A percentile compares a stretch with the other conserved stretches of the same genome.
phyloP scores from a whole-genome alignment of 1,284 basidiomycete species.

The Ustilago crameri region DNA sequence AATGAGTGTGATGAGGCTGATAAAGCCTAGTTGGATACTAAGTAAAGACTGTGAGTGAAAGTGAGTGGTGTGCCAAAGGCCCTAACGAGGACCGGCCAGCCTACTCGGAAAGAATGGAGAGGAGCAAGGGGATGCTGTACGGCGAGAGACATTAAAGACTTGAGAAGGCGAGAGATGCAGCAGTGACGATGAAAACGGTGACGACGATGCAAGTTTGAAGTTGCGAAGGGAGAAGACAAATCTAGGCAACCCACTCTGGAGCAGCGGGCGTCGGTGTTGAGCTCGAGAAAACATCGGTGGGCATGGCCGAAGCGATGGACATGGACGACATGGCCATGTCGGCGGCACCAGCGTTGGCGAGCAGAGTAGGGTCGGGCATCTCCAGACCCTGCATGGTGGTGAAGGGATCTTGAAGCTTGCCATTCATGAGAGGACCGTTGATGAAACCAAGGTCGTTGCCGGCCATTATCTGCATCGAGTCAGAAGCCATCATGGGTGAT shows the following conservation, averaged over 20 bases:
- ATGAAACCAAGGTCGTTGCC: slow-evolving; percentile 51
- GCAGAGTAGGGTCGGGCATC: slow-evolving; percentile 32
- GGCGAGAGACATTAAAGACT: not conserved
- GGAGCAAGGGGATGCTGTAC: not conserved
- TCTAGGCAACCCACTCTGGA: slow-evolving; percentile 33
- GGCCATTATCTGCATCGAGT: slow-evolving; percentile 35
- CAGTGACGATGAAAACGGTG: slow-evolving; percentile 11
- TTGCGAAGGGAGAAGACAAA: slow-evolving; percentile 3
- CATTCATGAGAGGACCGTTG: slow-evolving; percentile 32
- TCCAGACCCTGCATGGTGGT: slow-evolving; percentile 22
- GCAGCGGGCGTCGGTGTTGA: slow-evolving; percentile 28
- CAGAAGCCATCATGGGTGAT: slow-evolving; percentile 32
- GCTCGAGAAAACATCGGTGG: slow-evolving; percentile 34
- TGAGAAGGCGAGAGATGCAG: slow-evolving; percentile 3
- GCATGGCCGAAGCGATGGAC: slow-evolving; percentile 43
- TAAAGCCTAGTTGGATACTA: slow-evolving; percentile 1
- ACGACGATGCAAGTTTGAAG: slow-evolving; percentile 21
- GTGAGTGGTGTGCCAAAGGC: slow-evolving; percentile 39
- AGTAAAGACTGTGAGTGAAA: slow-evolving; percentile 23
- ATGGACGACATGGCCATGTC: slow-evolving; percentile 35
- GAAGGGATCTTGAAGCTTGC: slow-evolving; percentile 48
- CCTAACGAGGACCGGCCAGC: slow-evolving; percentile 23
- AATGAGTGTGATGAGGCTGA: slow-evolving; percentile 22
- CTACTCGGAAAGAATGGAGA: slow-evolving; percentile 11
- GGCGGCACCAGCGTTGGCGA: slow-evolving; percentile 28